Percentiles rank a stretch among this genome's conserved stretches.
These are phyloP conservation scores for Achaetomium macrosporum DNA, from an alignment of 2,329 filamentous ascomycete species.

Conservation along the genomic window DNA sequence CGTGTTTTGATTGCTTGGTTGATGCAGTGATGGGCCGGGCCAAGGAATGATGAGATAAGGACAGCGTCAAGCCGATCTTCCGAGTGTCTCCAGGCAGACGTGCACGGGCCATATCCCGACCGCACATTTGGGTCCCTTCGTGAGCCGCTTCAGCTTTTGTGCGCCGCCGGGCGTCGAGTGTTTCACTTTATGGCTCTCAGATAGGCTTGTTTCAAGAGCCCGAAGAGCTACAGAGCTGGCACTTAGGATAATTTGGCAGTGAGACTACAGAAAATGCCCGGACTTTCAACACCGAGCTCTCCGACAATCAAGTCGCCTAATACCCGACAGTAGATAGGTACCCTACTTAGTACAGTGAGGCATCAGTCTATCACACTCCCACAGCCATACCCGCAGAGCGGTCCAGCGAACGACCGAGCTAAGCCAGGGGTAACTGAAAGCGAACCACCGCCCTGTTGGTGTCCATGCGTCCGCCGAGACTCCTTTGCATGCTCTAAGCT, in stretches of 20 bases:
- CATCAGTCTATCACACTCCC: slow-evolving; percentile 3
- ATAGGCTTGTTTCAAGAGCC: neutral
- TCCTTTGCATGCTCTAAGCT: neutral
- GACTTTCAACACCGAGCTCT: neutral
- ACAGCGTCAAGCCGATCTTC: too few relatives aligned
- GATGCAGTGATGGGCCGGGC: neutral
- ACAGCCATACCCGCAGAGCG: slow-evolving; percentile 6
- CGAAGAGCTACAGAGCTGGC: neutral
- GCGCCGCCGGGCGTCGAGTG: neutral
- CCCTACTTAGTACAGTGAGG: slow-evolving; percentile 3
- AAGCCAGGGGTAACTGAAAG: slow-evolving; percentile 10
- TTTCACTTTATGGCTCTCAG: neutral
- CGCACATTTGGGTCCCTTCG: neutral
- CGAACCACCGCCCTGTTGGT: neutral
- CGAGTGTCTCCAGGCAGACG: too few relatives aligned
- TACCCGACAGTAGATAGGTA: too few relatives aligned
- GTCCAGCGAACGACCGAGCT: slow-evolving; percentile 9
- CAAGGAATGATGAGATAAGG: too few relatives aligned
- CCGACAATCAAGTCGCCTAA: neutral
- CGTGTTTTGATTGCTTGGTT: neutral
- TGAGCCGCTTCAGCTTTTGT: neutral
- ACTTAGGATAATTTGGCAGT: neutral
- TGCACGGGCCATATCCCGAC: slow-evolving; percentile 3
- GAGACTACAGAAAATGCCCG: neutral
- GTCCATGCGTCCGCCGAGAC: neutral